phyloP scores from a whole-genome alignment of 805 yeast species.

The Grigorovia yakushimaensis region DNA sequence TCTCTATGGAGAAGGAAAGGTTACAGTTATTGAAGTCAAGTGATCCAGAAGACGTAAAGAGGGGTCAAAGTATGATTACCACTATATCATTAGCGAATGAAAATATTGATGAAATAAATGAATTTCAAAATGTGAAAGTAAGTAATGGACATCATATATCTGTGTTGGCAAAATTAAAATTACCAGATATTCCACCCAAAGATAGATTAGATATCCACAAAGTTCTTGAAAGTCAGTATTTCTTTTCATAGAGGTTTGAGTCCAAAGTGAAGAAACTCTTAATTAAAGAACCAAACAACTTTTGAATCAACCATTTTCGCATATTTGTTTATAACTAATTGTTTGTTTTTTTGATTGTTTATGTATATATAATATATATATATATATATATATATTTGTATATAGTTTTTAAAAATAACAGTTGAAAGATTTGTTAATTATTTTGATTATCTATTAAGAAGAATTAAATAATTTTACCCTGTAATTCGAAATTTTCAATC shows the following conservation, averaged over 20 bases:
- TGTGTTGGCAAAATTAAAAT: constrained; percentile 54
- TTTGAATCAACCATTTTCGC: no score
- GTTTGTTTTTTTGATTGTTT: neutral
- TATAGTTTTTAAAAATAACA: neutral
- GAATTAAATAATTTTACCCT: constrained; percentile 59
- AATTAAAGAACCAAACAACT: no score
- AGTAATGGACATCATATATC: neutral
- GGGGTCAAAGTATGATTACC: constrained; percentile 52
- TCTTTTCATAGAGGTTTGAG: constrained; percentile 39
- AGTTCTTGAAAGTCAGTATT: constrained; percentile 67
- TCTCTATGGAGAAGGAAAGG: constrained; percentile 59
- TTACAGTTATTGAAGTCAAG: constrained; percentile 42
- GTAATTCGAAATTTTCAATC: constrained; percentile 71
- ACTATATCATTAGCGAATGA: constrained; percentile 49
- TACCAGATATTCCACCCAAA: constrained; percentile 66
- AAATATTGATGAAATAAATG: constrained; percentile 8
- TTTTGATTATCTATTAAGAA: no score
- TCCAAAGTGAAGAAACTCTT: no score
- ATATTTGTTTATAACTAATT: no score
- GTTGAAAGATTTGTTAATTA: no score
- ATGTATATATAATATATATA: constrained; percentile 1
- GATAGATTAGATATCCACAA: constrained; percentile 77
- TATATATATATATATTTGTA: neutral
- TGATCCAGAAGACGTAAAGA: constrained; percentile 38
- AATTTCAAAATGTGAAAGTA: constrained; percentile 5